Base-by-base conservation (phyloP, 306 rosid genomes). In the Oemleria cerasiformis region DNA sequence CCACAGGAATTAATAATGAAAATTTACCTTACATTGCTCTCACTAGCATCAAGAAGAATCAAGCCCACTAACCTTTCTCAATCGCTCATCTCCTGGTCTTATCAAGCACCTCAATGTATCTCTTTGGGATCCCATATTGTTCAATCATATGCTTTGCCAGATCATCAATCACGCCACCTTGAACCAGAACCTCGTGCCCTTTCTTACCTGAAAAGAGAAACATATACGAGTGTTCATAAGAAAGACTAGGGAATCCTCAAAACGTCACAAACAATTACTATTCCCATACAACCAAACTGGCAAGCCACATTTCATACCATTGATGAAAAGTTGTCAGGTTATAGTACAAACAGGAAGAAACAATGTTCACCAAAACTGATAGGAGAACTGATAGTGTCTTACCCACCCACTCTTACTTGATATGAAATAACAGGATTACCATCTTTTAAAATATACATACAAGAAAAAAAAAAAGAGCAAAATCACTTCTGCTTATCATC, bases 151-250 rank as follows among this genome's bases (percentile, higher is more conserved):
- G 96, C 73, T 84, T 91, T 54, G 90, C 92, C 61, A 94, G 67
- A 81, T 87, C 93, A 73, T 91, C 95, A 42, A 94, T 91, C 42
- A 94, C 97, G 20, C 98, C 96, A 13, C 98, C 98, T 86, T 94
- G 98, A 76, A 94, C 88, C 77, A 91, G 69, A 74, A 91, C 97
- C 73, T 91, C 96, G 8, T 79, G 75, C 45, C 98, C 98, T 77
- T 89, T 94, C 89, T 91, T 91, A 75, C 98, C 91, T 91, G 91
- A 43, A 75, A 75, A 65, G 72, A 65, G 41, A 44, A 67, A 21
- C 38, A 67, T 19, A 30, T n/a, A 23, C 4, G 23, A 9, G 38
- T 34, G 48, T 20, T 3, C 53, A 69, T 54, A 30, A 54, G 40
- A 13, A 68, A 54, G 8, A 17, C 63, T 20, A 19, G 13, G 39